Base-by-base conservation (phyloP, 2,329 filamentous ascomycete species). In the Metarhizium brunneum region DNA sequence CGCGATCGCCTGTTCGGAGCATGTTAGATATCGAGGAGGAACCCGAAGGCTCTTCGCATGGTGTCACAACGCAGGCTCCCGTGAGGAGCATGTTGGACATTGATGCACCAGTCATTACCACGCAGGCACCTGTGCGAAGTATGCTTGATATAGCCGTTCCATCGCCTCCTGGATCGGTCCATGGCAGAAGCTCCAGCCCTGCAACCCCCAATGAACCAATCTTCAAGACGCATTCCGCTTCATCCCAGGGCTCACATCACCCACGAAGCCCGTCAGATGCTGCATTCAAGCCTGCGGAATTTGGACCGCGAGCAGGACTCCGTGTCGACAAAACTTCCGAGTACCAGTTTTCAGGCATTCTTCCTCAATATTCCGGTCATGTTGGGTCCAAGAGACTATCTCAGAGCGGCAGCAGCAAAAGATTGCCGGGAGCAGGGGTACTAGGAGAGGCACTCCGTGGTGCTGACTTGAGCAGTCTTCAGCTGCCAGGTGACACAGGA, bases 11-110 rank as follows among this genome's bases (percentile, higher is more conserved):
- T 11, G 80, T 87, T 54, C 79, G 86, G 62, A 88, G 83, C 69
- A 83, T 88, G 79, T 74, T 86, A 18, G 82, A 85, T 65, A 75
- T 84, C 65, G 75, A 79, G 56, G 76, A 74, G 54, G 55, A 63
- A 18, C 54, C 60, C n/a, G 47, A 58, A 32, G 47, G 59, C 42
- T 54, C 56, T 51, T 64, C 61, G 53, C 62, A 59, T 20, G 62
- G 50, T 47, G 63, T 59, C 62, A 68, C 64, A 58, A 75, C 75
- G n/a, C 78, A 76, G 59, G 75, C 76, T 40, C 78, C 81, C 6
- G 75, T 85, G 53, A 78, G 84, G 60, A 88, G 83, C 69, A 84
- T 88, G 82, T 76, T 87, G 56, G 82, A 85, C 62, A 72, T 84
- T 59, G 76, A 76, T 61, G 71, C 72, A 54, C 73, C 71, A 32